Evolutionary conservation across 495 filamentous ascomycete species (phyloP).

Genomic region (Bathelium albidoporum): DNA sequence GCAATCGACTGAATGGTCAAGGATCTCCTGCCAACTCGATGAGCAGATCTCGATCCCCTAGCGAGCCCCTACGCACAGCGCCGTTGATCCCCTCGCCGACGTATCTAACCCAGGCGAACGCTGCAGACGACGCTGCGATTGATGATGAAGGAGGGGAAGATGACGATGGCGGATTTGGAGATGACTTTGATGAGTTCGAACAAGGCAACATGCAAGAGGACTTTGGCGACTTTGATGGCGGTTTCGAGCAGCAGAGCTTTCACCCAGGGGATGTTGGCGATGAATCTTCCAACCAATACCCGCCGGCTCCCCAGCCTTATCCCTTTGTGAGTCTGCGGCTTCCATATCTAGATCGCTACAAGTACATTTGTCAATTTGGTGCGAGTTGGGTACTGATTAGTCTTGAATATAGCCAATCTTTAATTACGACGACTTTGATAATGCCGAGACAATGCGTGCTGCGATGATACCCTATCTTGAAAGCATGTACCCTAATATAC

Average conservation of each 20-base stretch:
- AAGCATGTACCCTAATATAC: background rate
- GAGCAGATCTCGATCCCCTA: conserved; percentile 22
- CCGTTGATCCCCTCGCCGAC: background rate
- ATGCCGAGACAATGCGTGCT: background rate
- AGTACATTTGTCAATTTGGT: background rate
- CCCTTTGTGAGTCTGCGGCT: background rate
- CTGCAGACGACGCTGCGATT: conserved; percentile 33
- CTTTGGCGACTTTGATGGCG: conserved; percentile 87
- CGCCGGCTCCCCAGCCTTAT: background rate
- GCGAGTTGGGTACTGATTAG: background rate
- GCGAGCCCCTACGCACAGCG: conserved; percentile 6
- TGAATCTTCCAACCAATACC: conserved; percentile 19
- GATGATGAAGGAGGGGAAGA: conserved; percentile 34
- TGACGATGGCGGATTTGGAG: conserved; percentile 53
- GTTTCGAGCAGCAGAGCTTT: conserved; percentile 52
- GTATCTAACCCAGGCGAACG: conserved; percentile 9
- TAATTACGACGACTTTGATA: conserved; percentile 48
- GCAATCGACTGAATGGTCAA: conserved; percentile 49
- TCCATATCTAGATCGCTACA: background rate
- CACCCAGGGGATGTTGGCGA: conserved; percentile 36
- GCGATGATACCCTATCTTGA: background rate
- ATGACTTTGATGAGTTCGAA: conserved; percentile 96
- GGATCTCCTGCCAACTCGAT: conserved; percentile 39
- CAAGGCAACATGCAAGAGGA: conserved; percentile 64
- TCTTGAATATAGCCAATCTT: conserved; percentile 48